Conservation (phyloP, 2,329 filamentous ascomycete genomes). For the Incumbomyces delicatus region DNA sequence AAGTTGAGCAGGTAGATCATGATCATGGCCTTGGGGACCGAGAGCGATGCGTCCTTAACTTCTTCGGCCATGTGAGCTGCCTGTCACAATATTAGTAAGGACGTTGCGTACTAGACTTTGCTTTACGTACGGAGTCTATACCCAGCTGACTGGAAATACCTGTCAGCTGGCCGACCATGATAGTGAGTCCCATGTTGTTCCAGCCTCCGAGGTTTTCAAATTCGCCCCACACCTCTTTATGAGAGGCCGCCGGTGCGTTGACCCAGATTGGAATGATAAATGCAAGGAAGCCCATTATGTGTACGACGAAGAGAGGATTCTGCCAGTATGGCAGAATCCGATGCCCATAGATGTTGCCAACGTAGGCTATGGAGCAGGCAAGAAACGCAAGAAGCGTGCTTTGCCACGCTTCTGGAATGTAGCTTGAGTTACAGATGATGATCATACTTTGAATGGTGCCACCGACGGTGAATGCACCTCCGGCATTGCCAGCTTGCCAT, state of each 20-base stretch:
- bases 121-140: constrained; percentile 8
- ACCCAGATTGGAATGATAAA: constrained; percentile 21
- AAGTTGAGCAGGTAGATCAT: constrained; percentile 37
- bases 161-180: neutral
- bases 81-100: neutral
- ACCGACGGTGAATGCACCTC: constrained; percentile 26
- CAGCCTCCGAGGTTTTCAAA: constrained; percentile 23
- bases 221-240: constrained; percentile 20
- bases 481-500: constrained; percentile 28
- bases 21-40: constrained; percentile 37
- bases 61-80: constrained; percentile 38
- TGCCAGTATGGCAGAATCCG: constrained; percentile 19
- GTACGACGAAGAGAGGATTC: constrained; percentile 11
- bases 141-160: neutral
- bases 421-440: constrained; percentile 22
- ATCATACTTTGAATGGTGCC: constrained; percentile 30
- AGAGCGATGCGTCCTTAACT: constrained; percentile 36
- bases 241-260: constrained; percentile 15
- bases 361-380: constrained; percentile 18
- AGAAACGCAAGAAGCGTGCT: constrained; percentile 23
- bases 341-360: constrained; percentile 20
- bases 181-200: constrained; percentile 17
- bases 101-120: no score
- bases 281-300: constrained; percentile 19
- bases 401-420: constrained; percentile 22